phyloP scores from a whole-genome alignment of 2,329 filamentous ascomycete genomes.

The Ascochyta pisi region DNA sequence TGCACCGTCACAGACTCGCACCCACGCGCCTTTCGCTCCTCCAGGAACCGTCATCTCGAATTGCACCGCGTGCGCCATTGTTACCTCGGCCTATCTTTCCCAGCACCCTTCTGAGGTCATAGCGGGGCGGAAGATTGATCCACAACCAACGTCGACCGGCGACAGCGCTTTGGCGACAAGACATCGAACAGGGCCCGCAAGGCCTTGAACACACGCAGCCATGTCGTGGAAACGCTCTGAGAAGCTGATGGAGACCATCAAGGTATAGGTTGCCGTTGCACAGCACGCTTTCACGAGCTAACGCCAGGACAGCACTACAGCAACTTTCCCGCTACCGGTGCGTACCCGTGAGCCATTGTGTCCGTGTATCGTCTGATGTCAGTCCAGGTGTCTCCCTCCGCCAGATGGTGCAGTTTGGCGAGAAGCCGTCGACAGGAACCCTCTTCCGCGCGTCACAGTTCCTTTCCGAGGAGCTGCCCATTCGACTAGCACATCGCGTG shows the following conservation, averaged over 20 bases:
- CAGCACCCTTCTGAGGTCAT: constrained; percentile 7
- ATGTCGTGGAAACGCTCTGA: constrained; percentile 97
- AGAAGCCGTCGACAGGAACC: constrained; percentile 88
- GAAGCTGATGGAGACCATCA: constrained; percentile 94
- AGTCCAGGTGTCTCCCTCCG: constrained; percentile 70
- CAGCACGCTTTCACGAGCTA: constrained; percentile 25
- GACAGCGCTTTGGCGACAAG: constrained; percentile 41
- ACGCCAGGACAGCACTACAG: constrained; percentile 72
- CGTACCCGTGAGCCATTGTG: constrained; percentile 76
- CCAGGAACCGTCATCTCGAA: neutral
- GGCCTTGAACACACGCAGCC: constrained; percentile 51
- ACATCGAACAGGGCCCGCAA: constrained; percentile 38
- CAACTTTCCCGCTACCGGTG: constrained; percentile 93
- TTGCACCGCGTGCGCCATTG: constrained; percentile 9
- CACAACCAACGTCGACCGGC: constrained; percentile 7
- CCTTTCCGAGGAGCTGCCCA: constrained; percentile 96
- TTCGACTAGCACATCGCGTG: constrained; percentile 93
- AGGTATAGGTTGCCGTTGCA: constrained; percentile 47
- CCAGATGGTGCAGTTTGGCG: constrained; percentile 99
- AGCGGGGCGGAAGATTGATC: constrained; percentile 12
- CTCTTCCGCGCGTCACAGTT: constrained; percentile 98
- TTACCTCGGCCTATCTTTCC: constrained; percentile 2
- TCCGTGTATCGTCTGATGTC: constrained; percentile 23
- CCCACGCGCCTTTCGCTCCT: neutral
- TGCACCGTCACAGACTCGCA: constrained; percentile 6